Evolutionary conservation across 2,329 filamentous ascomycete genomes (phyloP).

Genomic region (Calonectria multiphialidica): DNA sequence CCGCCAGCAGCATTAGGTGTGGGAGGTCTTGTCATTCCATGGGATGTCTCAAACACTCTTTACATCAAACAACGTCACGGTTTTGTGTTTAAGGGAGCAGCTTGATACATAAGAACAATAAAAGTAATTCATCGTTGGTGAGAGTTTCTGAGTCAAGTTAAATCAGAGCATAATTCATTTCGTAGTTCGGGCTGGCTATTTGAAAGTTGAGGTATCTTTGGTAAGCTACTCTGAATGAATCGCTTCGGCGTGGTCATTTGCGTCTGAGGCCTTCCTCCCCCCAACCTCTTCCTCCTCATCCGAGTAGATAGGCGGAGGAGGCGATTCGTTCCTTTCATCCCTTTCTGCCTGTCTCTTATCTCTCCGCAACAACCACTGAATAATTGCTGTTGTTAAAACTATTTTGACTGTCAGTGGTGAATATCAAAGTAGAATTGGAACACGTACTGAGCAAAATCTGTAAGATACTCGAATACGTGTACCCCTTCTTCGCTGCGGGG

Average conservation of each 20-base stretch:
- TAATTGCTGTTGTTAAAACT: not conserved
- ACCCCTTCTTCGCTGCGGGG: slow-evolving; percentile 29
- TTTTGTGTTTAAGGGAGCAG: slow-evolving; percentile 44
- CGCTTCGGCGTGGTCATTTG: not conserved
- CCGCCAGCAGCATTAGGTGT: slow-evolving; percentile 56
- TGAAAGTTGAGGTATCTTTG: no score
- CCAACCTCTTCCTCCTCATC: not conserved
- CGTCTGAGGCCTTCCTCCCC: not conserved
- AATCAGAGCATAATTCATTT: no score
- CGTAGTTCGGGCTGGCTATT: no score
- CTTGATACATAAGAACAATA: slow-evolving; percentile 38
- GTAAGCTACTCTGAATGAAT: not conserved
- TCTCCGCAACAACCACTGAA: not conserved
- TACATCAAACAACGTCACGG: slow-evolving; percentile 51
- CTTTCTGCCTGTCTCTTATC: not conserved
- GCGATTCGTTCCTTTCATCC: not conserved
- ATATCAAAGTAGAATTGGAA: not conserved
- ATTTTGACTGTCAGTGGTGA: not conserved
- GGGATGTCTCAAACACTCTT: slow-evolving; percentile 53
- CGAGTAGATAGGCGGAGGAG: not conserved
- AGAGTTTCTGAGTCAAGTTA: no score
- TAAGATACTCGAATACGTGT: slow-evolving; percentile 24
- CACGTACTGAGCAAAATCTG: slow-evolving; percentile 26
- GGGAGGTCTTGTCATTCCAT: slow-evolving; percentile 59
- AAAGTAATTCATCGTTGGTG: not conserved